A percentile compares a stretch with the other conserved stretches of the same genome.
Evolutionary conservation across 768 basidiomycete genomes (phyloP).

Genomic region (Asterophora parasitica): DNA sequence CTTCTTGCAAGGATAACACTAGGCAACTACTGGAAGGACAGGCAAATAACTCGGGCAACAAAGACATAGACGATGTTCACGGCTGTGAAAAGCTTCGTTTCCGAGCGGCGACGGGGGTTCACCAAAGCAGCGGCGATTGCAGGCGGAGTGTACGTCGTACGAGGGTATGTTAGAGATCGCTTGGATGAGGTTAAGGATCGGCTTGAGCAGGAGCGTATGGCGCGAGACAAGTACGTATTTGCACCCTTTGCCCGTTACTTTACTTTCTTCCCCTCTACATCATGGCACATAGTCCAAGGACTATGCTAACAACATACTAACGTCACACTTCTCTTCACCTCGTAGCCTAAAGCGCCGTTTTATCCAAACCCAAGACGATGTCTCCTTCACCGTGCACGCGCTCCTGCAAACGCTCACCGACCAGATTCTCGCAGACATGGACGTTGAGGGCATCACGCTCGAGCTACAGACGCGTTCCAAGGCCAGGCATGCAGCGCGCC

Average conservation of each 20-base stretch:
- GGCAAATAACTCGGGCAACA: no score
- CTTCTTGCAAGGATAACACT: no score
- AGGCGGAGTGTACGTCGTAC: conserved; percentile 61
- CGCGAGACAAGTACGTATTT: conserved; percentile 62
- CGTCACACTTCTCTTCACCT: no score
- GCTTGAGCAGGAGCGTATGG: conserved; percentile 54
- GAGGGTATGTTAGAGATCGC: conserved; percentile 54
- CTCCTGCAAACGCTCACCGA: conserved; percentile 62
- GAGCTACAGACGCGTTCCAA: conserved; percentile 40
- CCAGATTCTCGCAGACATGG: conserved; percentile 66
- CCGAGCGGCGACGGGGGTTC: conserved; percentile 42
- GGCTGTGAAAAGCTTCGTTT: conserved; percentile 40
- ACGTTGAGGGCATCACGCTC: conserved; percentile 66
- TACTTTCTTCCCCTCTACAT: no score
- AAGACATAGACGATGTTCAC: conserved; percentile 3
- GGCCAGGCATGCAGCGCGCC: conserved; percentile 12
- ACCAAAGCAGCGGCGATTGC: conserved; percentile 44
- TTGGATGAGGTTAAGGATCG: conserved; percentile 64
- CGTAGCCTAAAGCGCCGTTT: conserved; percentile 68
- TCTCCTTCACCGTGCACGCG: conserved; percentile 70
- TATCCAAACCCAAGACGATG: conserved; percentile 70
- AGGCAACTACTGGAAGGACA: no score
- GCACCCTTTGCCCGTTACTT: not conserved
- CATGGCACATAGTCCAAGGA: not conserved
- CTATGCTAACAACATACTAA: not conserved